These are phyloP conservation scores for Salvia hispanica DNA, from an alignment of 257 asterid genomes.

Conservation along the genomic window DNA sequence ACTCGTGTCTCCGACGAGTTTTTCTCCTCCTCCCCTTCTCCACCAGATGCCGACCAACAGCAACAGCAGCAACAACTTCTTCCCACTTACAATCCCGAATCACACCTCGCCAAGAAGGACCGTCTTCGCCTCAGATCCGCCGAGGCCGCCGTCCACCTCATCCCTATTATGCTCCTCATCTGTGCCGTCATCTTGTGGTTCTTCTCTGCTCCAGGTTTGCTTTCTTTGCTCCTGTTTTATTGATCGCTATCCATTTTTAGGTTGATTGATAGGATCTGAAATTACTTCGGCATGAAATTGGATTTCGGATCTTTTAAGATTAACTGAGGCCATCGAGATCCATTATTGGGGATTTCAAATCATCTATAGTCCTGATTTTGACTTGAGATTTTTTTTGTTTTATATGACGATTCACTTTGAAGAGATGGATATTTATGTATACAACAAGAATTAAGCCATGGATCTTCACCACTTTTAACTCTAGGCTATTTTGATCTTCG, in stretches of 20 bases:
- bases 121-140: slow-evolving; percentile 67
- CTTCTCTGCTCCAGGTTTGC: slow-evolving; percentile 64
- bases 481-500: slow-evolving; percentile 8
- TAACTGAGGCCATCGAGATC: background rate
- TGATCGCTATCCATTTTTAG: background rate
- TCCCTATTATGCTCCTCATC: slow-evolving; percentile 60
- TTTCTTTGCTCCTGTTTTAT: background rate
- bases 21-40: slow-evolving; percentile 38
- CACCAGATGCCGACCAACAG: slow-evolving; percentile 16
- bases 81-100: slow-evolving; percentile 58
- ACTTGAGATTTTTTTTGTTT: background rate
- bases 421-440: background rate
- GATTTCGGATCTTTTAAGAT: background rate
- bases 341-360: background rate
- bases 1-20: slow-evolving; percentile 70
- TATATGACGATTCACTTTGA: background rate
- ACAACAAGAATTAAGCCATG: background rate
- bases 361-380: background rate
- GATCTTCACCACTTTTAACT: background rate
- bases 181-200: slow-evolving; percentile 66
- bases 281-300: background rate
- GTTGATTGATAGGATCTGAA: background rate
- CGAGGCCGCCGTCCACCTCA: slow-evolving; percentile 66
- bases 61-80: slow-evolving; percentile 42
- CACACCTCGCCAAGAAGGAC: slow-evolving; percentile 59